Base-by-base conservation (phyloP, 176 grass and related monocot genomes). In the Echinochloa phyllopogon region DNA sequence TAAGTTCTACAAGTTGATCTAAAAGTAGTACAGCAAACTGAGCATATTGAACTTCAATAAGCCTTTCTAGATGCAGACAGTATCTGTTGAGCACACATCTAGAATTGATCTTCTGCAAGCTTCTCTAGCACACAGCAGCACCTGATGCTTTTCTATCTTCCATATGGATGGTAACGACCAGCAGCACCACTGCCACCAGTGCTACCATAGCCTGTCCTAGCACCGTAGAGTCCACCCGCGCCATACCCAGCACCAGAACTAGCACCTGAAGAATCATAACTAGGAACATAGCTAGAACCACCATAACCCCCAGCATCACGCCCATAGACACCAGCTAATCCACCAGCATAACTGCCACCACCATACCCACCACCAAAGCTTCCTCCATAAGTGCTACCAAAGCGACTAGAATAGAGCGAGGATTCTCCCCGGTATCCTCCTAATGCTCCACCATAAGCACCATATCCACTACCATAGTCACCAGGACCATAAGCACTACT, bases 111-210 rank as follows among this genome's bases (percentile, higher is more conserved):
- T 74, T 87, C 47, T 51, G 81, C 41, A 78, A 52, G 57, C 78
- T 84, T 84, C 83, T 75, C 83, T 88, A 82, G 42, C 48, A 75
- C 72, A 82, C 8, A 48, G 23, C 49, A 76, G 66, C 65, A 79
- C 15, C 23, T 73, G 69, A 79, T 75, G 45, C 42, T 80, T 81
- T 73, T 73, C 85, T 94, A 95, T 88, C 94, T 94, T 86, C 82
- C 89, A 80, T 97, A 94, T 36, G 94, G 94, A 77, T 94, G 94
- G 75, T 97, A 94, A 25, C 94, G 89, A 90, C 89, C 90, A 84
- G 89, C 20, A 84, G 87, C 72, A 90, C 68, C 80, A 89, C 44
- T 55, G 15, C 68, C 87, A 64, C 76, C 80, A 55, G 86, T 69
- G 76, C 83, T 64, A 83, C 87, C 89, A 82, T 91, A 90, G 75